Evolutionary conservation across 148 eudicot genomes (phyloP).

Genomic region (Limonium bicolor): DNA sequence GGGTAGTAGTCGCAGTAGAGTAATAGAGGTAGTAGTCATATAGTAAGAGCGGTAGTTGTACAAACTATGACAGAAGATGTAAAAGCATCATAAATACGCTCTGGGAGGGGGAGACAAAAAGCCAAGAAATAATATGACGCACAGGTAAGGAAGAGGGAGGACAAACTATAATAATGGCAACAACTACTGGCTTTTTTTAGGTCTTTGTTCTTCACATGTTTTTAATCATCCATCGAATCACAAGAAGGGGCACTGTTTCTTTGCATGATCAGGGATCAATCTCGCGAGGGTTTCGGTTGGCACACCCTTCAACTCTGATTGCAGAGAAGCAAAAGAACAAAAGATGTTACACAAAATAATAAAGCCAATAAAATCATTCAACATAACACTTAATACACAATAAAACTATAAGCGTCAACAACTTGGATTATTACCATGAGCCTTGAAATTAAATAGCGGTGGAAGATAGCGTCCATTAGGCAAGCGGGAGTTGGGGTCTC

Average conservation of each 20-base stretch:
- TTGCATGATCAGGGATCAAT: slow-evolving; percentile 50
- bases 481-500: slow-evolving; percentile 35
- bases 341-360: too few species aligned
- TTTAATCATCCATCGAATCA: not conserved
- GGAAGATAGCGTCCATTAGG: slow-evolving; percentile 54
- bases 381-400: too few species aligned
- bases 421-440: slow-evolving; percentile 12
- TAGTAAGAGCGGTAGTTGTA: too few species aligned
- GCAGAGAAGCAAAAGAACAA: not conserved
- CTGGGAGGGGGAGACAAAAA: too few species aligned
- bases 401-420: too few species aligned
- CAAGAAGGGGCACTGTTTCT: slow-evolving; percentile 35
- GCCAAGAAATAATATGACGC: too few species aligned
- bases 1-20: too few species aligned
- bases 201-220: slow-evolving; percentile 9
- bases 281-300: slow-evolving; percentile 25
- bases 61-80: not conserved
- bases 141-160: too few species aligned
- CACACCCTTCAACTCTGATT: slow-evolving; percentile 44
- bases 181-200: too few species aligned
- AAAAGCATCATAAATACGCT: not conserved
- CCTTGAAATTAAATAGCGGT: slow-evolving; percentile 50
- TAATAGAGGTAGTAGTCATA: too few species aligned
- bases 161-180: too few species aligned
- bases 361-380: too few species aligned